Evolutionary conservation across 805 yeast species (phyloP), one percentile per base, ranked within the genome.

Genomic region (Kuraishia hungarica): DNA sequence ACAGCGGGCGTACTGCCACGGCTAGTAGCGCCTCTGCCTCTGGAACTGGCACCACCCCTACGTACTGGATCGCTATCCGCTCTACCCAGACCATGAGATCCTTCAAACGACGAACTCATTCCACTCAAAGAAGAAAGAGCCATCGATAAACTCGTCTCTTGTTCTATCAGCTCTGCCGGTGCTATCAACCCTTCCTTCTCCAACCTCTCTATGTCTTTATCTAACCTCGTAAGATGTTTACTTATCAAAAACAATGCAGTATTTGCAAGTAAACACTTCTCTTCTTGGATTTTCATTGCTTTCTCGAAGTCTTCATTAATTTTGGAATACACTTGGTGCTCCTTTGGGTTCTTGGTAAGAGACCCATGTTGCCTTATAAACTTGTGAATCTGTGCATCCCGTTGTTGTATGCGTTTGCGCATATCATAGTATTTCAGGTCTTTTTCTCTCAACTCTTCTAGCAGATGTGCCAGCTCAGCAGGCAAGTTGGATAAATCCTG

Each of bases 321-420:
- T 61, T 84, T 85, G 26, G 80, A 76, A 61, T 81, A 80, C 2
- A 87, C 63, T 57, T 78, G 83, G 51, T 75, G 81, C 65, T 93
- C 99, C 59, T 89, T 87, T 1, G 97, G 94, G 67, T 86, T 86
- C 59, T 84, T 87, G 1, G 86, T 79, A 49, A 86, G 70, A 1
- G 97, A 86, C 1, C 97, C 97, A 69, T 89, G 83, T 52, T 87
- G 85, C 59, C 86, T 82, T 58, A 91, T 87, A 67, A 82, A 86
- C 66, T 90, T 91, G 64, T 88, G 96, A 54, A 93, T 72, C 59
- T 84, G 89, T n/a, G 80, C 75, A 64, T 93, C 98, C 60, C 86
- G 78, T 56, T 82, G 84, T 61, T 79, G 83, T 59, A 83, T 79
- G 61, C 87, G 80, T 64, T 81, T 82, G 55, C 89, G 77, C 7